Base-by-base conservation (phyloP, 2,329 filamentous ascomycete species). In the Canariomyces notabilis region DNA sequence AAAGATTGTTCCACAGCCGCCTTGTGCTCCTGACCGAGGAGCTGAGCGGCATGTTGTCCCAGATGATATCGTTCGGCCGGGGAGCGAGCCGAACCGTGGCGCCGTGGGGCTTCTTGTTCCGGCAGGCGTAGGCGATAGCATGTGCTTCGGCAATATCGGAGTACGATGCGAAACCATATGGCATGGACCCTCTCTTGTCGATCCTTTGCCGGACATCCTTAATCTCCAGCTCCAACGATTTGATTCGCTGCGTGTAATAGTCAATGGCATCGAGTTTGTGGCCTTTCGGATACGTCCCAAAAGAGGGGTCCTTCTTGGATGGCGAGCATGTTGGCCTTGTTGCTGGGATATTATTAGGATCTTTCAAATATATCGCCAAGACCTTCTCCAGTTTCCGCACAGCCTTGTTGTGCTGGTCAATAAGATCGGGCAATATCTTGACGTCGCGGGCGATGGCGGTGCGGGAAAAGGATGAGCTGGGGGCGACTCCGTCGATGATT, bases 131-230 rank as follows among this genome's bases (percentile, higher is more conserved):
- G 9, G 90, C 93, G 52, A 95, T 89, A 16, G 79, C 80, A 61
- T 98, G 93, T 0, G 93, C 89, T 57, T 95, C 87, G 48, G 83
- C 76, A 45, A 98, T 94, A 34, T 83, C 84, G 34, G 91, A 82
- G 68, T 93, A 98, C 58, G 89, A 96, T 7, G 91, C 90, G 63
- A 98, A 98, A 0, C 93, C 93, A 61, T 90, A 98, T 0, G 88
- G 77, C 77, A 95, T 85, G 14, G 90, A 85, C 62, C 91, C 88
- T 40, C 90, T 82, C 64, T 84, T 89, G 66, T 97, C 91, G 6
- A 98, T 82, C 1, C 82, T 82, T 32, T 81, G 77, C 11, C 93
- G 82, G 1, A 90, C 85, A 52, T 93, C 82, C 61, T 86, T 88
- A 66, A 98, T 89, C 61, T 94, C 80, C 9, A 81, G 66, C 63